phyloP scores from a whole-genome alignment of 768 basidiomycete species.

The Phylloporus sp. region DNA sequence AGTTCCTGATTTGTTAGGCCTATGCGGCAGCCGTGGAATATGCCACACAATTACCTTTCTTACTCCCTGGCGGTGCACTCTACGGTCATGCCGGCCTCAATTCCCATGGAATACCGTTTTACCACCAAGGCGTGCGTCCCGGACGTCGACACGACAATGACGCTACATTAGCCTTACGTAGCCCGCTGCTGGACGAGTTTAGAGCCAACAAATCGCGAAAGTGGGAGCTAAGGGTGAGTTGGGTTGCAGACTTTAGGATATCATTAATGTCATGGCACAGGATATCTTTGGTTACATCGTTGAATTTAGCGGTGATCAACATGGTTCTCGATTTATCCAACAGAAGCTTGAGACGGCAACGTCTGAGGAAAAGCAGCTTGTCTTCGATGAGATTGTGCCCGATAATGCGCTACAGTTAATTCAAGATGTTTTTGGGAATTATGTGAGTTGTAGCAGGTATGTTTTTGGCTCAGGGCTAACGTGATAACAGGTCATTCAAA shows the following conservation, averaged over 20 bases:
- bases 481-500: slow-evolving; percentile 74
- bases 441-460: slow-evolving; percentile 46
- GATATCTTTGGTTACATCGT: slow-evolving; percentile 81
- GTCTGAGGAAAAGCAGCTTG: slow-evolving; percentile 69
- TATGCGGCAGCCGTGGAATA: slow-evolving; percentile 49
- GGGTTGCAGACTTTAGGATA: neutral
- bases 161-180: slow-evolving; percentile 44
- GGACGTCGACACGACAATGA: slow-evolving; percentile 43
- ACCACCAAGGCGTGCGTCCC: slow-evolving; percentile 38
- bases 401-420: slow-evolving; percentile 69
- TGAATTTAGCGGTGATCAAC: slow-evolving; percentile 92
- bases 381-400: slow-evolving; percentile 88
- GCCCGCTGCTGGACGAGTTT: slow-evolving; percentile 79
- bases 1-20: slow-evolving; percentile 23
- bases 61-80: slow-evolving; percentile 40
- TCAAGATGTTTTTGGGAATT: slow-evolving; percentile 95
- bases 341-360: slow-evolving; percentile 72
- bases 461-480: slow-evolving; percentile 4
- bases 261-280: slow-evolving; percentile 36
- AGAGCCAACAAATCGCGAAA: slow-evolving; percentile 69
- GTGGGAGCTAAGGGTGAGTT: slow-evolving; percentile 75
- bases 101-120: slow-evolving; percentile 33
- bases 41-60: slow-evolving; percentile 40
- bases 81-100: slow-evolving; percentile 38
- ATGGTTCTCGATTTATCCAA: slow-evolving; percentile 98